These are phyloP conservation scores for Phialophora macrospora DNA, from an alignment of 2,329 filamentous ascomycete species.

Conservation along the genomic window DNA sequence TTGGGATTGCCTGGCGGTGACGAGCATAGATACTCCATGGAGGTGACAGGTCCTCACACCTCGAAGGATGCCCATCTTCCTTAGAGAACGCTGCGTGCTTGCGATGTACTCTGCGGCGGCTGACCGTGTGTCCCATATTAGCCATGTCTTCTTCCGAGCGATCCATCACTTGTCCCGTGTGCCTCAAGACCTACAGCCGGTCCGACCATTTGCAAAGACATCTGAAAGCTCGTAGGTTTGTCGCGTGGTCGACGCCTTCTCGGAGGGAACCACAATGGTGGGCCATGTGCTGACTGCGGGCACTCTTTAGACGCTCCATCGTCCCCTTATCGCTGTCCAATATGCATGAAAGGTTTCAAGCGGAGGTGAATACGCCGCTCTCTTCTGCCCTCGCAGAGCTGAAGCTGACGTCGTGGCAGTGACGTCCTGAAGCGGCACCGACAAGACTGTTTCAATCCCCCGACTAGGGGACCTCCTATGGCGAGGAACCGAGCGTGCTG, in stretches of 20 bases:
- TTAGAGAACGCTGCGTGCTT: neutral
- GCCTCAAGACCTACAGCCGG: conserved; percentile 16
- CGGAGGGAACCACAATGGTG: neutral
- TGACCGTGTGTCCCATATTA: neutral
- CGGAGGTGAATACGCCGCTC: neutral
- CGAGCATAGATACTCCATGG: neutral
- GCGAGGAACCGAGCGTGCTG: conserved; percentile 8
- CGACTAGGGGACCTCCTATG: neutral
- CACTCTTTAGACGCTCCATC: conserved; percentile 4
- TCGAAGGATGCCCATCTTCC: neutral
- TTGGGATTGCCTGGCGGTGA: neutral
- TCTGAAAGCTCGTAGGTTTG: conserved; percentile 12
- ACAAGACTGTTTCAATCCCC: neutral
- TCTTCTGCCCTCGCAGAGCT: neutral
- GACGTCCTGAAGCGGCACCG: conserved; percentile 20
- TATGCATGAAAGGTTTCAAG: conserved; percentile 15
- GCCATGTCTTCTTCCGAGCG: neutral
- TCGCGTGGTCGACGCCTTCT: neutral
- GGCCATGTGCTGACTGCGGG: neutral
- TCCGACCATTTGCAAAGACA: conserved; percentile 16
- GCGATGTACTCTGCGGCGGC: neutral
- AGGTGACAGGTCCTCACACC: no score
- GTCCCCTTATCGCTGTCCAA: conserved; percentile 8
- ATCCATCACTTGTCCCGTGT: conserved; percentile 4
- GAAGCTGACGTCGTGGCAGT: neutral